A percentile compares a stretch with the other conserved stretches of the same genome.
phyloP scores from a whole-genome alignment of 164 flowering plant species.

The Vitis cinerea region DNA sequence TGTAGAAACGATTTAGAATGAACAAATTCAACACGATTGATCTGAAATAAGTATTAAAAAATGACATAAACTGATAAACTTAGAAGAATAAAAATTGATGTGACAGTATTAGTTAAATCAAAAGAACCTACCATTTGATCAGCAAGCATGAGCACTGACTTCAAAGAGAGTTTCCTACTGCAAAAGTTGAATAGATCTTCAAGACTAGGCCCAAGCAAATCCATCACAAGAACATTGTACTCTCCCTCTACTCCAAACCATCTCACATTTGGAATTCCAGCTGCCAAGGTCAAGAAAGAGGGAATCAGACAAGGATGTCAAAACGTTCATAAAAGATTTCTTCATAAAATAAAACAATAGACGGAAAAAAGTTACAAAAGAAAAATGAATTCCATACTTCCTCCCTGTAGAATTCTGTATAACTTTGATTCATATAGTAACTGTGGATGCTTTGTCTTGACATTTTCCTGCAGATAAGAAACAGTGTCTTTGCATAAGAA shows the following conservation, averaged over 20 bases:
- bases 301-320: conserved; percentile 1
- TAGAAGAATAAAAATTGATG: background rate
- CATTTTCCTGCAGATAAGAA: conserved; percentile 62
- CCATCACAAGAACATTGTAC: conserved; percentile 90
- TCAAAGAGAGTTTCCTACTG: conserved; percentile 78
- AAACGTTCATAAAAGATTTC: background rate
- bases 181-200: conserved; percentile 95
- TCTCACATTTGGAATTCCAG: conserved; percentile 87
- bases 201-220: conserved; percentile 89
- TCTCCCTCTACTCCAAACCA: conserved; percentile 97
- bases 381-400: conserved; percentile 55
- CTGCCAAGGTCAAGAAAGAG: conserved; percentile 34
- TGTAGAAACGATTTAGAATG: conserved; percentile 79
- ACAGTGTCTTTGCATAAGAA: conserved; percentile 1
- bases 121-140: conserved; percentile 72
- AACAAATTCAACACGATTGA: conserved; percentile 84
- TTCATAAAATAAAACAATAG: background rate
- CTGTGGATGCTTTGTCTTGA: conserved; percentile 93
- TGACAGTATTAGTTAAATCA: background rate
- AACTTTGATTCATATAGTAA: conserved; percentile 81
- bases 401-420: conserved; percentile 89
- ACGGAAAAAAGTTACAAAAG: background rate
- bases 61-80: background rate
- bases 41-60: conserved; percentile 30
- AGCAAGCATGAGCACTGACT: conserved; percentile 92